These are phyloP conservation scores for Aspergillus sparsus DNA, from an alignment of 495 filamentous ascomycete genomes.

Conservation along the genomic window DNA sequence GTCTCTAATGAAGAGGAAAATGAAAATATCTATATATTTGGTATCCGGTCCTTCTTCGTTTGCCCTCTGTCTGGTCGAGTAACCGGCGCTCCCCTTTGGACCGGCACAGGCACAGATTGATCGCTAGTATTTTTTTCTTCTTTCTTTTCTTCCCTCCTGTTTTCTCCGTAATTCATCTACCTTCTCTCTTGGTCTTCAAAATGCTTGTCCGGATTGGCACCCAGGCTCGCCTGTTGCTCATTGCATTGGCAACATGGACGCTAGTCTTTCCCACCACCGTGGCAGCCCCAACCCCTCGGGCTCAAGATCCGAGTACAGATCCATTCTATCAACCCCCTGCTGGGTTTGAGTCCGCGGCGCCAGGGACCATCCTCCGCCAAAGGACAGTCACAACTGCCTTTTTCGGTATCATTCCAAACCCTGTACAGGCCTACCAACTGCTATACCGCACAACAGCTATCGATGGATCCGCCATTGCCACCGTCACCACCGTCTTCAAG, in stretches of 20 bases:
- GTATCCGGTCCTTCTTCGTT: not conserved
- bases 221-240: not conserved
- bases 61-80: no score
- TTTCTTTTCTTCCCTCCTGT: no score
- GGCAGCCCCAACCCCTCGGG: not conserved
- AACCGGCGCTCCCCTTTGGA: no score
- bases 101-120: no score
- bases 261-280: not conserved
- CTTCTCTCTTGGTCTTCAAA: no score
- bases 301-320: slow-evolving; percentile 27
- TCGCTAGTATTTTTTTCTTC: no score
- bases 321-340: slow-evolving; percentile 38
- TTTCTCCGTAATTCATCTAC: no score
- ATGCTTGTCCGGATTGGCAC: no score
- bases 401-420: slow-evolving; percentile 34
- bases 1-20: not conserved
- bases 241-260: not conserved
- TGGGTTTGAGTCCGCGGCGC: slow-evolving; percentile 28
- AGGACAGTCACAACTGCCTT: slow-evolving; percentile 30
- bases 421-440: slow-evolving; percentile 43
- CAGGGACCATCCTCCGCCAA: slow-evolving; percentile 33
- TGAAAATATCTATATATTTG: not conserved
- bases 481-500: slow-evolving; percentile 41
- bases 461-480: slow-evolving; percentile 37
- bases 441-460: slow-evolving; percentile 51